Percentiles rank a stretch among this genome's conserved stretches.
Conservation (phyloP, 208 protist genomes). For the Leishmania braziliensis region DNA sequence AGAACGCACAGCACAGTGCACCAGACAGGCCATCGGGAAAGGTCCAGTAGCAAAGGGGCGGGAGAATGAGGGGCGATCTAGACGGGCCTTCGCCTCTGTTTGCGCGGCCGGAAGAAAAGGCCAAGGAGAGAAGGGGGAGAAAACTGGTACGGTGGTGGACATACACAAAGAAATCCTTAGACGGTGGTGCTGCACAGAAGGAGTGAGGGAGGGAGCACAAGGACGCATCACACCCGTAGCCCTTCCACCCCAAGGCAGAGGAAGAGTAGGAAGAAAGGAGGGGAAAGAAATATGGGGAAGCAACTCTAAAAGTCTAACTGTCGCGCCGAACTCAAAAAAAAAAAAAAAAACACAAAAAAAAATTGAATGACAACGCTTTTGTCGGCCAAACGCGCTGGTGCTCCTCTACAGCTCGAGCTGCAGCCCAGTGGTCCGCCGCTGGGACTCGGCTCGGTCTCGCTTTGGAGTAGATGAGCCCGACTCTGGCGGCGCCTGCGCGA, state of each 20-base stretch:
- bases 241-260: not conserved
- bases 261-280: not conserved
- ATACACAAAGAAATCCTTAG: not conserved
- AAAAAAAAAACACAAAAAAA: conserved; percentile 7
- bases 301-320: not conserved
- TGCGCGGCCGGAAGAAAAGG: no score
- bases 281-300: not conserved
- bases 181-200: not conserved
- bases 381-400: not conserved
- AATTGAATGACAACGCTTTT: no score
- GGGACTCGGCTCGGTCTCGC: not conserved
- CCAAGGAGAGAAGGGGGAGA: not conserved
- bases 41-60: not conserved
- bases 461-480: not conserved
- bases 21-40: not conserved
- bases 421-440: conserved; percentile 19
- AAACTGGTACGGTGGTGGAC: not conserved
- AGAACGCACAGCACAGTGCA: not conserved
- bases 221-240: not conserved
- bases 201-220: not conserved
- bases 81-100: no score
- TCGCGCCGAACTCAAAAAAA: conserved; percentile 6
- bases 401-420: conserved; percentile 24
- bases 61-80: no score
- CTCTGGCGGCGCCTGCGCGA: not conserved